A percentile compares a stretch with the other conserved stretches of the same genome.
Conservation (phyloP, 371 early-diverging fungal genomes). For the Mortierella sp. region DNA sequence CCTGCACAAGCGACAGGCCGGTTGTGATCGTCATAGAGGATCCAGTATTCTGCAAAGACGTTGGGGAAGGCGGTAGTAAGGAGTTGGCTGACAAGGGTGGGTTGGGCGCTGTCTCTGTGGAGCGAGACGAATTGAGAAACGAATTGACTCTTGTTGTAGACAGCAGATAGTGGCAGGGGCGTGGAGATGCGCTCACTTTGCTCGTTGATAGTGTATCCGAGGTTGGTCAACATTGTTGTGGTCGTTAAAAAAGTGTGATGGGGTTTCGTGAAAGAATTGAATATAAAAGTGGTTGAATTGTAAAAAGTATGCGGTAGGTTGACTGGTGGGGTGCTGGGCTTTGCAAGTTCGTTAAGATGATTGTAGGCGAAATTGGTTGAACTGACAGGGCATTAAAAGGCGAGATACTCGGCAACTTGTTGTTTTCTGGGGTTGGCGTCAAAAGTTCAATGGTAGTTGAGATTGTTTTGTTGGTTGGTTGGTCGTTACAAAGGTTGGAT, state of each 20-base stretch:
- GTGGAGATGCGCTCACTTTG: conserved; percentile 10
- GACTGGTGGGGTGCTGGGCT: not conserved
- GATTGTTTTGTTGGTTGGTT: not conserved
- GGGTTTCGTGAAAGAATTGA: not conserved
- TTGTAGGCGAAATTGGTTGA: not conserved
- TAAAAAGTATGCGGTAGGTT: not conserved
- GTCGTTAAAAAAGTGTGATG: not conserved
- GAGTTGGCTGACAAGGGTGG: conserved; percentile 37
- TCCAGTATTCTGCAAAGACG: conserved; percentile 46
- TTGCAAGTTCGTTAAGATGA: not conserved
- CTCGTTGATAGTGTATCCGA: conserved; percentile 15
- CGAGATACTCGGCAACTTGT: conserved; percentile 1
- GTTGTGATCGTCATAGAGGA: conserved; percentile 41
- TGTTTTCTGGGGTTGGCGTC: not conserved
- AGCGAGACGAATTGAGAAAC: conserved; percentile 50
- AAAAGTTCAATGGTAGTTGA: not conserved
- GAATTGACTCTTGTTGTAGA: conserved; percentile 52
- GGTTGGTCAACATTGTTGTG: conserved; percentile 32
- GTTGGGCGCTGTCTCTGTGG: conserved; percentile 40
- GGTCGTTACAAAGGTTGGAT: conserved; percentile 10
- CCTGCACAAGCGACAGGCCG: conserved; percentile 50
- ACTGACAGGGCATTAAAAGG: conserved; percentile 8
- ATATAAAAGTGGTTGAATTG: not conserved
- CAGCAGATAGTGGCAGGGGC: conserved; percentile 50
- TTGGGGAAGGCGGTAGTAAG: conserved; percentile 23